Conservation (phyloP, 352 stramenopile genomes). For the Phytophthora colocasiae region DNA sequence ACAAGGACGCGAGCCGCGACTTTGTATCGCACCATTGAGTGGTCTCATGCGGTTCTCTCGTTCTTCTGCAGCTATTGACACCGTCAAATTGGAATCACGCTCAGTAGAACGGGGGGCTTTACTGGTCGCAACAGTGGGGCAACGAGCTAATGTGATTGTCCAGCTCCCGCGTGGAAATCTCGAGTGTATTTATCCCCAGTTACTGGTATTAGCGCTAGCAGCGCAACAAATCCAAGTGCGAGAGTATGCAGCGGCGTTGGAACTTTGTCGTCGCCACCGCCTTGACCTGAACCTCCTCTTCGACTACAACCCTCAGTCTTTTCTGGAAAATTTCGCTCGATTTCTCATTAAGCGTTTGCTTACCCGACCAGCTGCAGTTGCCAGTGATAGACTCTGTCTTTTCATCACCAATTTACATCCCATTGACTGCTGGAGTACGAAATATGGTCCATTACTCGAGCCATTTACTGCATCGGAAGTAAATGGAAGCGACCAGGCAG, state of each 20-base stretch:
- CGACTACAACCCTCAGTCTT: constrained; percentile 57
- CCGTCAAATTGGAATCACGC: constrained; percentile 42
- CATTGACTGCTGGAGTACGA: constrained; percentile 74
- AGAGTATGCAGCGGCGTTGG: constrained; percentile 60
- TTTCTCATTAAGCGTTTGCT: constrained; percentile 48
- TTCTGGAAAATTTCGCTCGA: constrained; percentile 42
- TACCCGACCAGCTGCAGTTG: constrained; percentile 39
- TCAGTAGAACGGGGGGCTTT: constrained; percentile 70
- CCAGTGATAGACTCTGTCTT: constrained; percentile 72
- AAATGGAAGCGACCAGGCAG: neutral
- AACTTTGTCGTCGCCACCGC: constrained; percentile 79
- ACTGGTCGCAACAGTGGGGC: constrained; percentile 61
- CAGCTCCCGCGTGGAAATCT: constrained; percentile 85
- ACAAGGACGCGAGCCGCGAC: constrained; percentile 58
- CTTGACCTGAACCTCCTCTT: constrained; percentile 84
- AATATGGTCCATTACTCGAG: constrained; percentile 55
- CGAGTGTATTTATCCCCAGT: constrained; percentile 64
- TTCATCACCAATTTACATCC: constrained; percentile 81
- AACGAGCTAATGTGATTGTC: constrained; percentile 66
- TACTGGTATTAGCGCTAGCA: constrained; percentile 64
- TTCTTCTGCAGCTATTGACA: constrained; percentile 15
- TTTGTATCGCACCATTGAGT: constrained; percentile 53
- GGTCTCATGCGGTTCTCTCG: constrained; percentile 15
- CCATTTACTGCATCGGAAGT: constrained; percentile 34
- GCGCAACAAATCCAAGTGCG: constrained; percentile 48